These are phyloP conservation scores for Sugiyamaella pinicola DNA, from an alignment of 1,139 yeast species.

Conservation along the genomic window DNA sequence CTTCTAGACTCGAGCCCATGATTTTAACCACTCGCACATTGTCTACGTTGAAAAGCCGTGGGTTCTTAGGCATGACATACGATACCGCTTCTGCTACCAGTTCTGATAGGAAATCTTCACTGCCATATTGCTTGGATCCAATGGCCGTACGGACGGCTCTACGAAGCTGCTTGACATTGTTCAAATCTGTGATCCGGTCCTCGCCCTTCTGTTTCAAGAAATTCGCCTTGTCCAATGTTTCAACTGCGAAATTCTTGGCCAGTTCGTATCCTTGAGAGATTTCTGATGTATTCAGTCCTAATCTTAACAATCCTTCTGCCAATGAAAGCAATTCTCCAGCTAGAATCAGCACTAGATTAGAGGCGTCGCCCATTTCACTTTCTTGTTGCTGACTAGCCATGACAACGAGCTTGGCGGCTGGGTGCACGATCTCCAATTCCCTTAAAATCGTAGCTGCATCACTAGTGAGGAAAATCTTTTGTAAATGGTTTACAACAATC, in stretches of 20 bases:
- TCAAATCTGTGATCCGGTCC: slow-evolving; percentile 62
- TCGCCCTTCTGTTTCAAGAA: slow-evolving; percentile 44
- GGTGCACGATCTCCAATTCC: slow-evolving; percentile 93
- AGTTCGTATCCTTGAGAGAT: slow-evolving; percentile 85
- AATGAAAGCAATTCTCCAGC: slow-evolving; percentile 91
- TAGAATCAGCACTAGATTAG: slow-evolving; percentile 68
- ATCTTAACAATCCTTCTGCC: slow-evolving; percentile 77
- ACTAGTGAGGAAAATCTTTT: slow-evolving; percentile 85
- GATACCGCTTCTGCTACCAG: slow-evolving; percentile 88
- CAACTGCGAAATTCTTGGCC: slow-evolving; percentile 75
- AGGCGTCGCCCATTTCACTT: slow-evolving; percentile 81
- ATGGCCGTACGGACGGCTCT: slow-evolving; percentile 86
- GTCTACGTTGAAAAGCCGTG: slow-evolving; percentile 79
- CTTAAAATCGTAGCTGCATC: slow-evolving; percentile 97
- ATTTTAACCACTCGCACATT: slow-evolving; percentile 92
- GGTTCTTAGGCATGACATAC: slow-evolving; percentile 69
- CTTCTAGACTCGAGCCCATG: slow-evolving; percentile 82
- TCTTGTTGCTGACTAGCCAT: slow-evolving; percentile 98
- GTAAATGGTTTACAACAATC: slow-evolving; percentile 83
- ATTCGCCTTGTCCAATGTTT: slow-evolving; percentile 34
- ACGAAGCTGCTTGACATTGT: slow-evolving; percentile 57
- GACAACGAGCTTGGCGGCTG: slow-evolving; percentile 92
- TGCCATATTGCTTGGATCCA: slow-evolving; percentile 91
- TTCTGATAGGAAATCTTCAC: slow-evolving; percentile 72
- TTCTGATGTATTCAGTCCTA: slow-evolving; percentile 89